Evolutionary conservation across 1,139 yeast genomes (phyloP), one percentile per base, ranked within the genome.

Genomic region (Debaryomyces sp.): DNA sequence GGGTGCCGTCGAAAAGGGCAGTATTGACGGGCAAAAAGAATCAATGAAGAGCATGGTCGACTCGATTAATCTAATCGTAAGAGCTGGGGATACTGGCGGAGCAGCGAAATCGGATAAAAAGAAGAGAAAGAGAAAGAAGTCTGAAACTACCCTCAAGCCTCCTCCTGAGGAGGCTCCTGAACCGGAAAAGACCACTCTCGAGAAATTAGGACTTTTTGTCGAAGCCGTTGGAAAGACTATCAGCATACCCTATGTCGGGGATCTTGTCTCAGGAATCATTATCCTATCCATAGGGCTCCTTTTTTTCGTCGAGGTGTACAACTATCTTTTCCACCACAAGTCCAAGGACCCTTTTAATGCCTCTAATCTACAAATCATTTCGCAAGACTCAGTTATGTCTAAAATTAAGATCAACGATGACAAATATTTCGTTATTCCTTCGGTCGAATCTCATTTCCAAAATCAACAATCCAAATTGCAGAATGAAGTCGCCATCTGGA

Each of bases 1-100:
- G 67, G 86, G 96, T 15, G 87, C 96, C 0, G 85, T 95, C 57
- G 99, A 95, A 63, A 91, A 86, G 61, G 97, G 97, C 6, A 82
- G 96, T 13, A 81, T 87, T 47, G 96, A 89, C 48, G 99, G 99
- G 0, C 99, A 95, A 65, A 82, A 82, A 58, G 85, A 84, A 17
- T 80, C 88, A 15, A 79, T 87, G 70, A 81, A 78, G 49, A 70
- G 78, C 2, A 62, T 91, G 62, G 70, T 82, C 6, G 78, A 75
- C n/a, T 87, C 84, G 46, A 57, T 92, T 38, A 82, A 80, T 55
- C 73, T 71, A 5, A 68, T 78, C 13, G 65, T 85, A 22, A 55
- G 55, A 12, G 44, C 56, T 10, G 61, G 62, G 2, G 60, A 54
- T 1, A 51, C 52, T 7, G 47, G 51, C 6, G 48, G 46, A 35